Evolutionary conservation across 495 filamentous ascomycete genomes (phyloP).

Genomic region (Emericellopsis terricola): DNA sequence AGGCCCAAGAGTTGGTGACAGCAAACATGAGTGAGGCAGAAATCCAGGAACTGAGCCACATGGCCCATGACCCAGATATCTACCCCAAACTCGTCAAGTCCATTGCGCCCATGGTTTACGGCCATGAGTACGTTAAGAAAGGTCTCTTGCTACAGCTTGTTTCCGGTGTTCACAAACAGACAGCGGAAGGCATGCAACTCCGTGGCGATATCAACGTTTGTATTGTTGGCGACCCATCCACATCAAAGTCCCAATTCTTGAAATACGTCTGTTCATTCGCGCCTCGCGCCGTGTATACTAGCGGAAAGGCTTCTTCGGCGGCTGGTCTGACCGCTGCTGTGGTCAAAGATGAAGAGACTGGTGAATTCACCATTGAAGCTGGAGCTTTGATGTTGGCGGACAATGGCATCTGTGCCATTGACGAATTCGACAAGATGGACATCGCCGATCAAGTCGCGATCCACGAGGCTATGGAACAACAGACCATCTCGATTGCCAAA

Average conservation of each 20-base stretch:
- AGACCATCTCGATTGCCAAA: constrained; percentile 98
- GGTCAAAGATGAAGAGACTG: constrained; percentile 94
- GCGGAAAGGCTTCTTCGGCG: constrained; percentile 92
- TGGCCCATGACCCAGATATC: constrained; percentile 92
- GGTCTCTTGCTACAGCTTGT: constrained; percentile 85
- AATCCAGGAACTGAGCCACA: constrained; percentile 75
- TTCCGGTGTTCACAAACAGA: constrained; percentile 79
- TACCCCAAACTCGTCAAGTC: constrained; percentile 87
- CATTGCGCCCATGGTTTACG: constrained; percentile 93
- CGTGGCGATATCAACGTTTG: constrained; percentile 98
- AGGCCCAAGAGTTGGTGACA: constrained; percentile 75
- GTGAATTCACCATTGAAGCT: constrained; percentile 96
- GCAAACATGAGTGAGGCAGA: constrained; percentile 66
- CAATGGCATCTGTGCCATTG: constrained; percentile 94
- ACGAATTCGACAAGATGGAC: constrained; percentile 99
- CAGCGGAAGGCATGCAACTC: constrained; percentile 80
- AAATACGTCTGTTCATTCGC: constrained; percentile 96
- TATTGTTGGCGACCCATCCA: constrained; percentile 95
- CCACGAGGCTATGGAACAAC: constrained; percentile 99
- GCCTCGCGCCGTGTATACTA: constrained; percentile 92
- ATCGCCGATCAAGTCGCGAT: constrained; percentile 95
- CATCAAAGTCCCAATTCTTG: constrained; percentile 93
- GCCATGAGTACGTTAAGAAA: constrained; percentile 96
- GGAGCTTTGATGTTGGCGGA: constrained; percentile 96
- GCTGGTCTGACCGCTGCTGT: constrained; percentile 96